Conservation (phyloP, 495 filamentous ascomycete species). For the Chlorociboria aeruginascens region DNA sequence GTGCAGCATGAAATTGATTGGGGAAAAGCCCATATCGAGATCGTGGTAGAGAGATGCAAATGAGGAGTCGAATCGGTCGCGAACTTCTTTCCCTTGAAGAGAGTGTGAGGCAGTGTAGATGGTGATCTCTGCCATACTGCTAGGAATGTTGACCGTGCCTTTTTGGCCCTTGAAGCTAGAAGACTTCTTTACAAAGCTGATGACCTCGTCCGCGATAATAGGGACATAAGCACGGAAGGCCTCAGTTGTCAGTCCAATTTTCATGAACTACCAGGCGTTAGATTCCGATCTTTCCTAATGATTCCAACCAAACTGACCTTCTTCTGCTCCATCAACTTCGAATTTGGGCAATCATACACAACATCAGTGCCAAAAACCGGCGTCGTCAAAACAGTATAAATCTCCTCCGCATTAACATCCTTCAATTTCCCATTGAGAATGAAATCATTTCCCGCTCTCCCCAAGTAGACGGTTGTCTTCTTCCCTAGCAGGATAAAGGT, state of each 20-base stretch:
- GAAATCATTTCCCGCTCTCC: slow-evolving; percentile 73
- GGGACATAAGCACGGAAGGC: slow-evolving; percentile 69
- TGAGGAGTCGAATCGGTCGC: slow-evolving; percentile 58
- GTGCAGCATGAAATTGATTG: slow-evolving; percentile 77
- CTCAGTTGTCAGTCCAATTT: slow-evolving; percentile 66
- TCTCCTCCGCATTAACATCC: slow-evolving; percentile 72
- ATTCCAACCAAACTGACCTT: slow-evolving; percentile 24
- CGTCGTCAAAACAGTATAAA: slow-evolving; percentile 71
- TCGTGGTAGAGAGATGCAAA: slow-evolving; percentile 73
- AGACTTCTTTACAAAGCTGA: slow-evolving; percentile 51
- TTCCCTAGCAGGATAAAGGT: slow-evolving; percentile 68
- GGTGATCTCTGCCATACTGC: slow-evolving; percentile 71
- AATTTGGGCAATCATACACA: slow-evolving; percentile 79
- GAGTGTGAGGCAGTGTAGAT: slow-evolving; percentile 73
- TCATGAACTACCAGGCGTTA: slow-evolving; percentile 52
- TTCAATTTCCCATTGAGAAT: slow-evolving; percentile 76
- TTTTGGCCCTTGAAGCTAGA: slow-evolving; percentile 54
- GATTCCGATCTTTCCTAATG: background rate
- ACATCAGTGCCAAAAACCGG: slow-evolving; percentile 81
- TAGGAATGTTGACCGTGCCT: slow-evolving; percentile 51
- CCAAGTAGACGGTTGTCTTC: slow-evolving; percentile 66
- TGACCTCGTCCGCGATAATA: slow-evolving; percentile 65
- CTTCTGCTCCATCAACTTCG: slow-evolving; percentile 79
- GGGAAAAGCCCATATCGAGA: slow-evolving; percentile 72
- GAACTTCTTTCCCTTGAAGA: slow-evolving; percentile 71